Conservation (phyloP, 805 yeast species). For the Metschnikowia hibisci region DNA sequence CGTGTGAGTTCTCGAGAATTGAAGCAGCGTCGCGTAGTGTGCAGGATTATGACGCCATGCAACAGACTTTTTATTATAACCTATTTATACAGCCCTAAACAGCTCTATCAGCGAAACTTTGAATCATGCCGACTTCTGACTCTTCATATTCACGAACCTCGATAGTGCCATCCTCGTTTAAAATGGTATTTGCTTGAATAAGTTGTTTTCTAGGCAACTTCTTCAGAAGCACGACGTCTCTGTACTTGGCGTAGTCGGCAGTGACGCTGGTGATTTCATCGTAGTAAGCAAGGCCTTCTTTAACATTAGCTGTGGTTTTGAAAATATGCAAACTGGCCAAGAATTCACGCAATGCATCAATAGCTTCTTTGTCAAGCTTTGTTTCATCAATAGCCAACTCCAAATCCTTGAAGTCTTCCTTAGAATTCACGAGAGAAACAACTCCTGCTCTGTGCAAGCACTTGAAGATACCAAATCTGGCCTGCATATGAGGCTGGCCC, state of each 20-base stretch:
- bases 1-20: slow-evolving; percentile 3
- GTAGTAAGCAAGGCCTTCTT: slow-evolving; percentile 60
- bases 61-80: neutral
- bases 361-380: slow-evolving; percentile 67
- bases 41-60: neutral
- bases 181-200: slow-evolving; percentile 73
- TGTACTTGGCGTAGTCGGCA: slow-evolving; percentile 56
- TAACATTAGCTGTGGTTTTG: slow-evolving; percentile 74
- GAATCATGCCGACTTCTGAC: slow-evolving; percentile 70
- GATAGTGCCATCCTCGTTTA: slow-evolving; percentile 41
- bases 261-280: slow-evolving; percentile 65
- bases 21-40: neutral
- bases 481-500: slow-evolving; percentile 97
- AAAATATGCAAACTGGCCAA: slow-evolving; percentile 69
- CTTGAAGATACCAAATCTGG: slow-evolving; percentile 80
- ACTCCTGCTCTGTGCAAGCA: slow-evolving; percentile 67
- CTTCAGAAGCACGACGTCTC: slow-evolving; percentile 65
- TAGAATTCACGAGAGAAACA: slow-evolving; percentile 48
- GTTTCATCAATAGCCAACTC: slow-evolving; percentile 54
- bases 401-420: slow-evolving; percentile 55
- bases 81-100: slow-evolving; percentile 19
- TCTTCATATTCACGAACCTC: slow-evolving; percentile 71
- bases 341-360: slow-evolving; percentile 67
- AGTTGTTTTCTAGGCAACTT: slow-evolving; percentile 82
- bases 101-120: slow-evolving; percentile 59